phyloP scores from a whole-genome alignment of 2,329 filamentous ascomycete genomes.

The Elsinoe fawcettii region DNA sequence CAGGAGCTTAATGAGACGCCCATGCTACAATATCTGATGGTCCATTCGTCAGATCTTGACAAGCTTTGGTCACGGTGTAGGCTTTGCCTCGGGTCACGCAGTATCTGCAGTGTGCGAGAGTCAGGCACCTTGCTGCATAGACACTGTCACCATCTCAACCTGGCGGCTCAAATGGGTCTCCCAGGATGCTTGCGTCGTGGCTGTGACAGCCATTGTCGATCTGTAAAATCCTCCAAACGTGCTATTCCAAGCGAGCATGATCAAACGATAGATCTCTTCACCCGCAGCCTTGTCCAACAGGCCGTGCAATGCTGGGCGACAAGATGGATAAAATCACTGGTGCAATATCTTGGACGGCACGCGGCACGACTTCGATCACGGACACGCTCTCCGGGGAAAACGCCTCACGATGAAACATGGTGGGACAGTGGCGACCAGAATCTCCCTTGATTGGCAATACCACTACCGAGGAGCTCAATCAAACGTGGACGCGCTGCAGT shows the following conservation, averaged over 20 bases:
- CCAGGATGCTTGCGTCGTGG: not conserved
- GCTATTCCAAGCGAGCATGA: not conserved
- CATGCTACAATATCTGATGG: not conserved
- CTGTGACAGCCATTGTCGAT: not conserved
- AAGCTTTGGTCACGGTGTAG: not conserved
- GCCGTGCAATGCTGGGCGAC: conserved; percentile 4
- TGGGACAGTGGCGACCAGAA: not conserved
- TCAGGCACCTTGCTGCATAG: not conserved
- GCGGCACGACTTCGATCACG: not conserved
- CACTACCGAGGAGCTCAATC: not conserved
- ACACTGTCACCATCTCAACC: not conserved
- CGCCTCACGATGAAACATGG: not conserved
- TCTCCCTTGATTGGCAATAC: not conserved
- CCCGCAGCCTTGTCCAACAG: not conserved
- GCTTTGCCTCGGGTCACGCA: not conserved
- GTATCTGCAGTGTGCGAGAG: not conserved
- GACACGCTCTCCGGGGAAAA: not conserved
- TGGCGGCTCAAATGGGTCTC: not conserved
- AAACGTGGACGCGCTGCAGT: not conserved
- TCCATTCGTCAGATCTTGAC: not conserved
- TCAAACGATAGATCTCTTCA: not conserved
- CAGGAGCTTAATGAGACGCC: not conserved
- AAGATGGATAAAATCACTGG: conserved; percentile 3
- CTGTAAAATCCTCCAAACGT: not conserved
- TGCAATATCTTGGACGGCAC: not conserved